A percentile compares a stretch with the other conserved stretches of the same genome.
Evolutionary conservation across 139 green algal species (phyloP).

Genomic region (Closterium sp.): DNA sequence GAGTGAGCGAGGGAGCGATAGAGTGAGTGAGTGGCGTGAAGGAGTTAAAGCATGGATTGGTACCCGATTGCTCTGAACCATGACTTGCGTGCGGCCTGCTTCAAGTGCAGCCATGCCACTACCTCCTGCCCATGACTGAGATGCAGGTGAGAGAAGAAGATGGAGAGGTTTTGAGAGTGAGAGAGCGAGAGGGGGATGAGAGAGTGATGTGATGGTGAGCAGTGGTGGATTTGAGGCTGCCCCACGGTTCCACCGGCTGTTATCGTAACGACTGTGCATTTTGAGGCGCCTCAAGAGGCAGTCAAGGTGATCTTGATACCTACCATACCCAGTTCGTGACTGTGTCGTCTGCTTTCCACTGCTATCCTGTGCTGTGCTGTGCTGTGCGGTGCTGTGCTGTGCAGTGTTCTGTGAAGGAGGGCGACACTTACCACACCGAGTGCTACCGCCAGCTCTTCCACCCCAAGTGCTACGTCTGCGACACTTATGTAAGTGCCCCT

Average conservation of each 20-base stretch:
- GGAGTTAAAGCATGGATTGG: neutral
- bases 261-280: too few relatives aligned
- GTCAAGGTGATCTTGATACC: too few relatives aligned
- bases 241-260: too few relatives aligned
- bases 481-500: slow-evolving; percentile 26
- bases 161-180: neutral
- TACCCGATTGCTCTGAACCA: neutral
- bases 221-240: too few relatives aligned
- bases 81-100: neutral
- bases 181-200: neutral
- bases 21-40: too few relatives aligned
- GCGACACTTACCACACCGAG: slow-evolving; percentile 24
- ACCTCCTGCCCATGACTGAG: too few relatives aligned
- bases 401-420: slow-evolving; percentile 15
- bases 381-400: too few relatives aligned
- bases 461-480: slow-evolving; percentile 30
- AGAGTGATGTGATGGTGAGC: neutral
- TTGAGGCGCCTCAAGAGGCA: too few relatives aligned
- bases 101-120: too few relatives aligned
- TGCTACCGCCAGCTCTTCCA: slow-evolving; percentile 35
- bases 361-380: neutral
- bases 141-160: neutral
- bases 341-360: neutral
- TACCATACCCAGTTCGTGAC: slow-evolving; percentile 25
- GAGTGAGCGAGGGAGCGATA: too few relatives aligned